Percentiles rank a stretch among this genome's conserved stretches.
Evolutionary conservation across 306 rosid genomes (phyloP).

Genomic region (Gillenia trifoliata): DNA sequence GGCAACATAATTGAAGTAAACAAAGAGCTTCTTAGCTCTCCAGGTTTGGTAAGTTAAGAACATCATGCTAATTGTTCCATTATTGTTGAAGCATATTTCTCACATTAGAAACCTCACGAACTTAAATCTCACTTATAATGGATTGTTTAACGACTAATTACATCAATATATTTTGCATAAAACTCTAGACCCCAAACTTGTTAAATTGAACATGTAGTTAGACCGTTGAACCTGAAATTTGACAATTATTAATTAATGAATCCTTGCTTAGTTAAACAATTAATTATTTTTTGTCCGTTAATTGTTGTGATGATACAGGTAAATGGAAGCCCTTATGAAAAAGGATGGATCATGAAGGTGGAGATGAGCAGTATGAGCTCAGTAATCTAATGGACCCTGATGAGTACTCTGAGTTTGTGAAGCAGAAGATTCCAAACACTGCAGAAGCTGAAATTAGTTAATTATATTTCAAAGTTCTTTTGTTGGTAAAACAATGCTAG

Average conservation of each 20-base stretch:
- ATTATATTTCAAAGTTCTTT: too few relatives aligned
- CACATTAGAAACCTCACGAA: not conserved
- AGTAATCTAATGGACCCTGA: constrained; percentile 10
- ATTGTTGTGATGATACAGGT: not conserved
- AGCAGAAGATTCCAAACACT: constrained; percentile 5
- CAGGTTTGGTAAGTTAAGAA: constrained; percentile 7
- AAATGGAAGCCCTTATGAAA: constrained; percentile 6
- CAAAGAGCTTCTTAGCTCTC: not conserved
- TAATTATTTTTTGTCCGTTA: not conserved
- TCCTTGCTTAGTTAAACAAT: too few relatives aligned
- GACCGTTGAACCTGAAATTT: too few relatives aligned
- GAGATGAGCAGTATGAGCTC: constrained; percentile 10
- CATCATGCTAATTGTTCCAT: not conserved
- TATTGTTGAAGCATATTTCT: too few relatives aligned
- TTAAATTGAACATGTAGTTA: too few relatives aligned
- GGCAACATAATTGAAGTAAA: constrained; percentile 10
- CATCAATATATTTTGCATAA: too few relatives aligned
- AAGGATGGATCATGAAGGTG: constrained; percentile 13
- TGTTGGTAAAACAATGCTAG: too few relatives aligned
- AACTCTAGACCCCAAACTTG: too few relatives aligned
- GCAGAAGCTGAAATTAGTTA: not conserved
- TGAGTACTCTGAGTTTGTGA: not conserved
- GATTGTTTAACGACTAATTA: too few relatives aligned
- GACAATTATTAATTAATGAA: too few relatives aligned
- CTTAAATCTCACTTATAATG: too few relatives aligned